phyloP scores from a whole-genome alignment of 768 basidiomycete species.

The Mycena indigotica region DNA sequence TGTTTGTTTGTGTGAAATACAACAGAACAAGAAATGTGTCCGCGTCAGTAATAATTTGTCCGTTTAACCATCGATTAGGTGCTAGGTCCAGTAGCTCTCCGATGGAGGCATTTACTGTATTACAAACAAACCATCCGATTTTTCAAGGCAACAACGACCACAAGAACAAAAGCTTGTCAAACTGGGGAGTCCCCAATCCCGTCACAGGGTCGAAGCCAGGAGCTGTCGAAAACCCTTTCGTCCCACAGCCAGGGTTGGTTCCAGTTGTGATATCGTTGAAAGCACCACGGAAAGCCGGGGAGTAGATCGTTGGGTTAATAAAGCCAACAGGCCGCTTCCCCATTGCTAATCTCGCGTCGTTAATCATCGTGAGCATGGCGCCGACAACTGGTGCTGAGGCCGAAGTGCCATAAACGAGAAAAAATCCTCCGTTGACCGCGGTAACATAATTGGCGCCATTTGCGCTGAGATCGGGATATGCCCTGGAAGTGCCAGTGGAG shows the following conservation, averaged over 20 bases:
- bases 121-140: too few relatives aligned
- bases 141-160: conserved; percentile 35
- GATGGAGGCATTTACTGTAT: too few relatives aligned
- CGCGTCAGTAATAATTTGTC: too few relatives aligned
- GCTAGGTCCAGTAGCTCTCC: too few relatives aligned
- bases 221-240: conserved; percentile 18
- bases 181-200: conserved; percentile 53
- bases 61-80: too few relatives aligned
- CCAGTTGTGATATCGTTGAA: conserved; percentile 54
- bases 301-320: conserved; percentile 55
- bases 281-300: conserved; percentile 38
- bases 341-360: conserved; percentile 48
- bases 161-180: conserved; percentile 34
- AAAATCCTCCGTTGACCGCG: conserved; percentile 40
- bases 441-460: conserved; percentile 49
- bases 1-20: too few relatives aligned
- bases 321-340: conserved; percentile 51
- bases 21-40: too few relatives aligned
- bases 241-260: conserved; percentile 46
- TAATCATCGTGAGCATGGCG: conserved; percentile 51
- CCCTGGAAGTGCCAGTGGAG: conserved; percentile 37
- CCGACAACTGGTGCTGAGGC: conserved; percentile 52
- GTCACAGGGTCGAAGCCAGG: conserved; percentile 49
- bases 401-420: conserved; percentile 49
- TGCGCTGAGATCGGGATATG: conserved; percentile 51